A percentile compares a stretch with the other conserved stretches of the same genome.
Evolutionary conservation across 257 asterid species (phyloP).

Genomic region (Solanum chiquidenum): DNA sequence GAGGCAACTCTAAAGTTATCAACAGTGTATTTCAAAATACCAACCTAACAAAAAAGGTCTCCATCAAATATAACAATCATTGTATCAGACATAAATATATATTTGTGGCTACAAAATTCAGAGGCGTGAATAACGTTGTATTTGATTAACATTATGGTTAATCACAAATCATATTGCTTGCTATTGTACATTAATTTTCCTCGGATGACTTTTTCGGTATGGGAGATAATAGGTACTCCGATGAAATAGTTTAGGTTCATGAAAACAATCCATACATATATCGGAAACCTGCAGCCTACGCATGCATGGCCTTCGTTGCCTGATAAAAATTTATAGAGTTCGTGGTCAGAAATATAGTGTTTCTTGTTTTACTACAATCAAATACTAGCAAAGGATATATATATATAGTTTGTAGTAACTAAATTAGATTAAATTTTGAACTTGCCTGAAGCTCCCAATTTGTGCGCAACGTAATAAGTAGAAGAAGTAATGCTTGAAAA

Average conservation of each 20-base stretch:
- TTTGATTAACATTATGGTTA: neutral
- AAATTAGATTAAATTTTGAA: neutral
- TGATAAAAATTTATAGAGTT: neutral
- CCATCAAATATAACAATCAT: neutral
- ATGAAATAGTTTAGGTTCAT: neutral
- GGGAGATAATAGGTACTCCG: too few species aligned
- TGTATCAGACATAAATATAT: neutral
- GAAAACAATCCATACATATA: too few species aligned
- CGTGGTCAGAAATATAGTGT: neutral
- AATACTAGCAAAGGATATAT: neutral
- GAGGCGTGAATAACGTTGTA: neutral
- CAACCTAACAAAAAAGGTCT: neutral
- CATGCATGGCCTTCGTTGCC: neutral
- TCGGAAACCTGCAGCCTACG: neutral
- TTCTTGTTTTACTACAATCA: neutral
- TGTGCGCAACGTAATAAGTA: constrained; percentile 5
- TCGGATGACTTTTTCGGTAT: neutral
- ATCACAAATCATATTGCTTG: neutral
- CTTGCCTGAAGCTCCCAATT: constrained; percentile 24
- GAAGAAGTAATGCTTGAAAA: constrained; percentile 15
- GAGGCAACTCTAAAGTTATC: neutral
- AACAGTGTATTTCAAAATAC: neutral
- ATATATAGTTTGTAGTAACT: neutral
- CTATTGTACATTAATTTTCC: neutral
- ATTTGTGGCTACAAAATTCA: neutral